Base-by-base conservation (phyloP, 129 eudicot genomes). In the Apium graveolens region DNA sequence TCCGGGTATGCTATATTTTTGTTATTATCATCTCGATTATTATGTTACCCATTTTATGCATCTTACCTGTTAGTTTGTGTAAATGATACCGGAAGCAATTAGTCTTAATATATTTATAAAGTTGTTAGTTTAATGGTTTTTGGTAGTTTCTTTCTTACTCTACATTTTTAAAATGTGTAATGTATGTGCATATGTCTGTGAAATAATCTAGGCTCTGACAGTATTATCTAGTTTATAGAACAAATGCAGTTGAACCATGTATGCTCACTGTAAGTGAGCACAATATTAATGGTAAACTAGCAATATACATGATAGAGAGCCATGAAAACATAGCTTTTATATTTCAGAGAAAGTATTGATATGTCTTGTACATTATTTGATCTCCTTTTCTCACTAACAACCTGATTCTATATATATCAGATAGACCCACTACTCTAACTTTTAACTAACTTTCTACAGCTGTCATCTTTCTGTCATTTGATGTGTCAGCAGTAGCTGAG, bases 1-100 rank as follows among this genome's bases (percentile, higher is more conserved):
- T 96, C 63, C 88, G 97, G 97, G 99, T 96, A 89, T 69, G 85
- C 70, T 5, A 10, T 63, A 27, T 4, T 1, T n/a, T 35, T 35
- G 37, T 35, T 73, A 41, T 55, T 75, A 39, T 20, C 7, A 5
- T 41, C 31, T 63, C 32, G 27, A 5, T 27, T 63, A n/a, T 31
- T 65, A 31, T 14, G 9, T 17, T 49, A 49, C 57, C 5, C 37
- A 35, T 35, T 35, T 35, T 35, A 35, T 35, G 37, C 1, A 78
- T 69, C 18, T n/a, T 60, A 38, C 39, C 45, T 76, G 10, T 57
- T 55, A 27, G 70, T 4, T 65, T 65, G 17, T 65, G 20, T 9
- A 35, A 34, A 3, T 69, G n/a, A 69, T 69, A 18, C 73, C 42
- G 0, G 73, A 14, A 69, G 5, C 16, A 24, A 35, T 69, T 5